phyloP scores from a whole-genome alignment of 257 asterid species.

The Solanum chilense region DNA sequence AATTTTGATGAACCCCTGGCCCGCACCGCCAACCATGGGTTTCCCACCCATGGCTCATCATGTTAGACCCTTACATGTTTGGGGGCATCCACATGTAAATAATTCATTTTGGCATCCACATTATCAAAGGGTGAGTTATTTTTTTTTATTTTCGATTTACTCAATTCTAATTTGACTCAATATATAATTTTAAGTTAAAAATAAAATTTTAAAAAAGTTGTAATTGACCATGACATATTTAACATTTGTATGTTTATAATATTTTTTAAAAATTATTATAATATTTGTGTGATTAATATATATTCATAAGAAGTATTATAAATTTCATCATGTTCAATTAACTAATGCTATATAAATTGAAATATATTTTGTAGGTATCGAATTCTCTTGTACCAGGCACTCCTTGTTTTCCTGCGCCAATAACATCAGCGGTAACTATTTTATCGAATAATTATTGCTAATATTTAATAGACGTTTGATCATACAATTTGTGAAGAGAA shows the following conservation, averaged over 20 bases:
- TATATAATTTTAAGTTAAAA: background rate
- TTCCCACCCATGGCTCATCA: slow-evolving; percentile 40
- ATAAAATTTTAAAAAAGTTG: background rate
- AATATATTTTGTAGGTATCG: background rate
- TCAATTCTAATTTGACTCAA: background rate
- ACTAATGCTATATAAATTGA: background rate
- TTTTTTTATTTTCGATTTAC: background rate
- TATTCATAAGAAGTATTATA: background rate
- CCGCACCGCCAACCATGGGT: slow-evolving; percentile 58
- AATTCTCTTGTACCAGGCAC: background rate
- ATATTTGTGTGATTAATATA: background rate
- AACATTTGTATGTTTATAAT: background rate
- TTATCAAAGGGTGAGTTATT: slow-evolving; percentile 42
- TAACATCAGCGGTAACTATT: slow-evolving; percentile 29
- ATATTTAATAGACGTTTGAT: background rate
- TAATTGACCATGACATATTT: background rate
- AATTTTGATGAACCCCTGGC: slow-evolving; percentile 33
- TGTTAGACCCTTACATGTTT: slow-evolving; percentile 71
- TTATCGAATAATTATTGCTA: background rate
- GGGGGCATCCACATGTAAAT: slow-evolving; percentile 83
- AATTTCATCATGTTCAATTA: background rate
- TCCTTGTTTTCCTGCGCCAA: slow-evolving; percentile 48
- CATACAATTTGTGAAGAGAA: background rate
- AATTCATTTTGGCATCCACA: slow-evolving; percentile 51
- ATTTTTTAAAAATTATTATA: background rate